Evolutionary conservation across 352 stramenopile species (phyloP).

Genomic region (Globisporangium solare): DNA sequence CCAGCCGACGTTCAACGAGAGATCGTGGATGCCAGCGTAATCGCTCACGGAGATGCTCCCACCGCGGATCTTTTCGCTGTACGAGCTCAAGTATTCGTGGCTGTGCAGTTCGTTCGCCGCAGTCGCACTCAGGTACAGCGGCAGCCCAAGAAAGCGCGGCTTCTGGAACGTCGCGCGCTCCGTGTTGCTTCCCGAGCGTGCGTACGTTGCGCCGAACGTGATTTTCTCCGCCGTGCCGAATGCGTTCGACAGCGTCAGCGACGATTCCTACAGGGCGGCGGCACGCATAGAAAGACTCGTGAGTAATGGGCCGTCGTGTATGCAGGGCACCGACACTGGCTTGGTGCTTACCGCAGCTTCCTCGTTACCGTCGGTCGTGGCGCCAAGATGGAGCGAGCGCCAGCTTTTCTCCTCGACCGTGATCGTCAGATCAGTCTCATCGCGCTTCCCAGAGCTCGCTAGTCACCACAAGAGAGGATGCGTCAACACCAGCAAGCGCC

Average conservation of each 20-base stretch:
- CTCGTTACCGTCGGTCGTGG: conserved; percentile 80
- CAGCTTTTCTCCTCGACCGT: conserved; percentile 86
- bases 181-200: conserved; percentile 80
- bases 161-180: conserved; percentile 84
- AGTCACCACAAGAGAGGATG: background rate
- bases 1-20: conserved; percentile 84
- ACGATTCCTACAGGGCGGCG: conserved; percentile 62
- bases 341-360: conserved; percentile 56
- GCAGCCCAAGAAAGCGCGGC: conserved; percentile 79
- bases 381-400: conserved; percentile 80
- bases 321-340: background rate
- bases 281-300: background rate
- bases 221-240: conserved; percentile 84
- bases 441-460: conserved; percentile 59
- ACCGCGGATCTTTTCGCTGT: conserved; percentile 84
- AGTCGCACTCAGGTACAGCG: conserved; percentile 71
- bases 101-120: conserved; percentile 84
- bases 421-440: conserved; percentile 86
- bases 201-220: conserved; percentile 74
- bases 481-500: background rate
- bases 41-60: conserved; percentile 84
- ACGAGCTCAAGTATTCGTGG: conserved; percentile 84
- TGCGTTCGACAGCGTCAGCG: conserved; percentile 77
- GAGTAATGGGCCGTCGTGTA: conserved; percentile 3
- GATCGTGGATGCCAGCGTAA: conserved; percentile 79